Conservation (phyloP, 805 yeast genomes). For the Alloascoidea africana region DNA sequence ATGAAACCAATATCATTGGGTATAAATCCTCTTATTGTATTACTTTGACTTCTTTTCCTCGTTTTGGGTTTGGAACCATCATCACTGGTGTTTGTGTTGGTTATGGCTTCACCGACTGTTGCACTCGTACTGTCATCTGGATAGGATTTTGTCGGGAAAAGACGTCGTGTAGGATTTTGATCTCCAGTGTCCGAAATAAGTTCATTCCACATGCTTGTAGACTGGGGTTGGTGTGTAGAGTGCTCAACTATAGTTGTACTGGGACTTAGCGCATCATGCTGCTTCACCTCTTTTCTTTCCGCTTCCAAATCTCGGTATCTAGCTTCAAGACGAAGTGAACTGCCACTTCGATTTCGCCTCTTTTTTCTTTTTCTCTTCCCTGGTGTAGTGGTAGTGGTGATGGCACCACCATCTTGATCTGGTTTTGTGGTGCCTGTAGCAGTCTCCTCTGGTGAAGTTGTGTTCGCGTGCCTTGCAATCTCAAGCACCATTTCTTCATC, state of each 20-base stretch:
- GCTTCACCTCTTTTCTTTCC: neutral
- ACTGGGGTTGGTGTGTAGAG: too few relatives aligned
- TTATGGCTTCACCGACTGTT: too few relatives aligned
- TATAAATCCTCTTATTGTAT: slow-evolving; percentile 3
- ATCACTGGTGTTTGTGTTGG: slow-evolving; percentile 8
- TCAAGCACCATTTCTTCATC: slow-evolving; percentile 1
- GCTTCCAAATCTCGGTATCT: neutral
- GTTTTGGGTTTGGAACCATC: slow-evolving; percentile 3
- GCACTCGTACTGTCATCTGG: too few relatives aligned
- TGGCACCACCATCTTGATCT: slow-evolving; percentile 5
- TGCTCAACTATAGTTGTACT: too few relatives aligned
- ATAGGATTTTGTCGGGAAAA: slow-evolving; percentile 8
- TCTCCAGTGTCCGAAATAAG: neutral
- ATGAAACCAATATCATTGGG: slow-evolving; percentile 12
- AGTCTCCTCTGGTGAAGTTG: neutral
- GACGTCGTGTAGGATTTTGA: neutral
- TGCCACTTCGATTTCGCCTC: neutral
- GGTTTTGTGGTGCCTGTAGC: neutral
- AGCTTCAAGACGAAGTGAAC: neutral
- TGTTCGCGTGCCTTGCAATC: neutral
- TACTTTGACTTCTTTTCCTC: too few relatives aligned
- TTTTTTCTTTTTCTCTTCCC: neutral
- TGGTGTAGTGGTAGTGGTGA: slow-evolving; percentile 6
- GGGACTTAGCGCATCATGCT: too few relatives aligned
- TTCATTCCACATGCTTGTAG: neutral